A percentile compares a stretch with the other conserved stretches of the same genome.
phyloP scores from a whole-genome alignment of 768 basidiomycete species.

The Lentinula lateritia region DNA sequence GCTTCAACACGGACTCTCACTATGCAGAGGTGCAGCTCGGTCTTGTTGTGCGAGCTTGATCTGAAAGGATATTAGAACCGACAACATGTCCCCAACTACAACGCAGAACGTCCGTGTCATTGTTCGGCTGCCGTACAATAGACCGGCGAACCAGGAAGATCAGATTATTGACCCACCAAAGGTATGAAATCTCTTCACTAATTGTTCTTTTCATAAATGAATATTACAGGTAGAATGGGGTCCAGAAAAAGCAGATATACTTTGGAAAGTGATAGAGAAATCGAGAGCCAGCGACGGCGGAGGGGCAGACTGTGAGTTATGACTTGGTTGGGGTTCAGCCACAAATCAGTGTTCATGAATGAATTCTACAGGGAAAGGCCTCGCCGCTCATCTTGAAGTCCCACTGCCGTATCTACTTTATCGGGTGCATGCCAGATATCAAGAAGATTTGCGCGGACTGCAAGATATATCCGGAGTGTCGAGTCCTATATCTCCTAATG shows the following conservation, averaged over 20 bases:
- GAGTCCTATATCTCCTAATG: conserved; percentile 37
- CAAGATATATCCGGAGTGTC: conserved; percentile 64
- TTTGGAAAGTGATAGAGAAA: conserved; percentile 84
- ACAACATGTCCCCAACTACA: conserved; percentile 25
- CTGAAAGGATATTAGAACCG: neutral
- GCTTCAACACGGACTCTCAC: neutral
- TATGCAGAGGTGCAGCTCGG: neutral
- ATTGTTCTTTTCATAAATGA: conserved; percentile 10
- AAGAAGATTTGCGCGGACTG: conserved; percentile 77
- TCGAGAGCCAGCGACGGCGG: conserved; percentile 68
- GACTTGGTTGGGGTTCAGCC: conserved; percentile 2
- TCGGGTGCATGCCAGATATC: conserved; percentile 77
- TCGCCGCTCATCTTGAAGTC: conserved; percentile 74
- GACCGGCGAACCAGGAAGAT: conserved; percentile 61
- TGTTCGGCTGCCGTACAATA: conserved; percentile 72
- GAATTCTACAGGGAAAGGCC: conserved; percentile 63
- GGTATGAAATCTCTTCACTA: conserved; percentile 35
- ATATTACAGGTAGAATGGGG: conserved; percentile 74
- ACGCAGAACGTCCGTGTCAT: conserved; percentile 58
- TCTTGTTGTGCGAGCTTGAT: neutral
- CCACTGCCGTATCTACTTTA: conserved; percentile 83
- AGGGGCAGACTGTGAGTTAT: conserved; percentile 70
- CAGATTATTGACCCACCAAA: conserved; percentile 47
- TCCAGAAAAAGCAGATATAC: conserved; percentile 72
- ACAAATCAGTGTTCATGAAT: neutral